Conservation (phyloP, 177 flowering plant species). For the Vitis hybrid region DNA sequence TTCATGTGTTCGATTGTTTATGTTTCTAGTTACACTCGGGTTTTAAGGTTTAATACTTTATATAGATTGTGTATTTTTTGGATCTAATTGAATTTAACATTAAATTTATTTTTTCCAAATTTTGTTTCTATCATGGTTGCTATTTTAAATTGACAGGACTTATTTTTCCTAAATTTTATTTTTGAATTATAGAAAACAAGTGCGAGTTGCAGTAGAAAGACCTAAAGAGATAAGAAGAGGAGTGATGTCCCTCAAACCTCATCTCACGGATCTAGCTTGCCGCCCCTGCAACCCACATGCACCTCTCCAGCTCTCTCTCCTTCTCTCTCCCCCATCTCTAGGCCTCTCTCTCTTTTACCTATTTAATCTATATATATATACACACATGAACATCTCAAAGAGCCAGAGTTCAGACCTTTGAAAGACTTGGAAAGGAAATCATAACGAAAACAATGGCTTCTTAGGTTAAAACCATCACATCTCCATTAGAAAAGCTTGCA, state of each 20-base stretch:
- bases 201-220: conserved; percentile 24
- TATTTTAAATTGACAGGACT: too few species aligned
- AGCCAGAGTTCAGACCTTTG: neutral
- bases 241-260: conserved; percentile 28
- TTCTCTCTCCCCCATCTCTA: neutral
- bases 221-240: conserved; percentile 6
- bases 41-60: too few species aligned
- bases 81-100: too few species aligned
- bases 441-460: conserved; percentile 41
- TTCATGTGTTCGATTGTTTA: too few species aligned
- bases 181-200: too few species aligned
- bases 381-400: too few species aligned
- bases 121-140: too few species aligned
- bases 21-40: too few species aligned
- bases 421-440: neutral
- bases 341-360: neutral
- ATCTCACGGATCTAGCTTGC: conserved; percentile 63
- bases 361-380: neutral
- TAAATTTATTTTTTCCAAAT: too few species aligned
- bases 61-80: too few species aligned
- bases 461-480: conserved; percentile 62
- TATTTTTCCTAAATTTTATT: too few species aligned
- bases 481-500: conserved; percentile 74
- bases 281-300: conserved; percentile 15
- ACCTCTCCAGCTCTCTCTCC: neutral